phyloP scores from a whole-genome alignment of 78 protist species.

The Guillardia theta region DNA sequence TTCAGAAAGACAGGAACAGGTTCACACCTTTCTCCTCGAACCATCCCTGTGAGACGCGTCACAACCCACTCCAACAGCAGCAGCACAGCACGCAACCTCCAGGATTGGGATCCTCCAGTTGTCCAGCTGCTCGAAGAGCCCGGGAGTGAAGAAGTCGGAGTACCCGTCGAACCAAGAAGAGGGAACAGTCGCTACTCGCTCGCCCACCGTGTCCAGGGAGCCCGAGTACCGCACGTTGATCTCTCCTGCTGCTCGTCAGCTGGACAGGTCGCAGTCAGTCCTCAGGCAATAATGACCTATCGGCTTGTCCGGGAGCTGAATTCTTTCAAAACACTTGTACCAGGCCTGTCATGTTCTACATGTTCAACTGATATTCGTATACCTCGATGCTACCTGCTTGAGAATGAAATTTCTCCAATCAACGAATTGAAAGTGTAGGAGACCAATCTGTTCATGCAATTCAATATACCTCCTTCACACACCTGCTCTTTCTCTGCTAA shows the following conservation, averaged over 20 bases:
- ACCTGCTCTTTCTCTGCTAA: neutral
- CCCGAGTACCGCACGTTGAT: neutral
- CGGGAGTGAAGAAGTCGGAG: neutral
- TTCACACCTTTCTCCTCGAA: too few relatives aligned
- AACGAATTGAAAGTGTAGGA: constrained; percentile 3
- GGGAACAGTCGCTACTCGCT: neutral
- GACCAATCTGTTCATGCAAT: neutral
- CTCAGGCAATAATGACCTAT: neutral
- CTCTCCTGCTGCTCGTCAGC: neutral
- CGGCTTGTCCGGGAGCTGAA: neutral
- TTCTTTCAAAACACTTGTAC: neutral
- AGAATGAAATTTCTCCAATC: constrained; percentile 5
- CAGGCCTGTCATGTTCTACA: too few relatives aligned
- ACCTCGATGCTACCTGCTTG: neutral
- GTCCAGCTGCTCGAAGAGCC: neutral
- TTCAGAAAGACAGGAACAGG: too few relatives aligned
- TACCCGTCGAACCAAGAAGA: neutral
- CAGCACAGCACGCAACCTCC: neutral
- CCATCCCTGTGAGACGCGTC: too few relatives aligned
- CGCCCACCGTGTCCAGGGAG: neutral
- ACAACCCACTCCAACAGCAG: too few relatives aligned
- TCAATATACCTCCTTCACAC: neutral
- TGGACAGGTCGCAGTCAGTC: neutral
- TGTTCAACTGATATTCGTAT: neutral
- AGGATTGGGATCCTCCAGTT: neutral